Evolutionary conservation across 2,329 filamentous ascomycete species (phyloP), one percentile per base, ranked within the genome.

Genomic region (Penicillium sumatraense): DNA sequence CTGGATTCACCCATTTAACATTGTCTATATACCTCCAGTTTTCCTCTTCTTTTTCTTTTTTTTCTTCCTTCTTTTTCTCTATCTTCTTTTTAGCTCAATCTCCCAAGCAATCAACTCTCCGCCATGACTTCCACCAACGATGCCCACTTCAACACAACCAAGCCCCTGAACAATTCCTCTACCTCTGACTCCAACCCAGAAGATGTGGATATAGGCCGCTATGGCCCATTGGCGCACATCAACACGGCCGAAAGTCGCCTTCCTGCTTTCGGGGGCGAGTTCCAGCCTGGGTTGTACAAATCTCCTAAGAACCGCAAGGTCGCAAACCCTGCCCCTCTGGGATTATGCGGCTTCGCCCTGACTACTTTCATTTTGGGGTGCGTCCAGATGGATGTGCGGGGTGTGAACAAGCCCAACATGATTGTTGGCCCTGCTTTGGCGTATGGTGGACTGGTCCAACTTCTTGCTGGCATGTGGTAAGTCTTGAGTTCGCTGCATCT

Each of bases 381-480:
- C 67, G 79, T 92, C 72, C 91, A 92, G 74, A 78, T 89, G 70
- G 78, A 83, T 53, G 78, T 85, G 3, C 82, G 85, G 9, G 81
- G 78, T 47, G 76, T 91, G 42, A 73, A 73, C 1, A 72, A 72
- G 2, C 86, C 87, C 27, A 87, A 85, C 67, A 81, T 92, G 48
- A 83, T 86, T 33, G 81, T 91, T 10, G 83, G 84, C 3, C 74
- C 87, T 16, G 87, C 88, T 1, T 85, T 86, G 64, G 88, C 81
- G 11, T 91, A 91, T 70, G 89, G 89, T 57, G 89, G 88, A 53
- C 76, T 91, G 21, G 83, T 91, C 33, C 89, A 92, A 78, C 80
- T 92, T 26, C 77, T 89, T 2, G 87, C 89, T 61, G 89, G 89
- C 75, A 93, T 92, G 89, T 92, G 89, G 89, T 90, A 80, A 56